phyloP scores from a whole-genome alignment of 2,329 filamentous ascomycete genomes.

The Thelonectria rubi region DNA sequence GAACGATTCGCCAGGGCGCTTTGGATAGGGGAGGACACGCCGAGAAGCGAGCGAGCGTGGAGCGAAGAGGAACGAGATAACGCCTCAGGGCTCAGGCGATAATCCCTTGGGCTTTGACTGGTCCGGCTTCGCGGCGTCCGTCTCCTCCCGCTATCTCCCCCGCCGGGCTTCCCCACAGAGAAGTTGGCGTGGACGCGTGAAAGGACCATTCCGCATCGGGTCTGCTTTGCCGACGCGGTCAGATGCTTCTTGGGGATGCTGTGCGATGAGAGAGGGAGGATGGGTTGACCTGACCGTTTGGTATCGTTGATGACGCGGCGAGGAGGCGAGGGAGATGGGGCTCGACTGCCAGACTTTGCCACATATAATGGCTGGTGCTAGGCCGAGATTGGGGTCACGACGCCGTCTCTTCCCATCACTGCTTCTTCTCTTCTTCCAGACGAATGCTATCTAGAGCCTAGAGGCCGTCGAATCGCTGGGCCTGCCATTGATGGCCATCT shows the following conservation, averaged over 20 bases:
- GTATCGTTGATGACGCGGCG: neutral
- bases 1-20: neutral
- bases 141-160: constrained; percentile 11
- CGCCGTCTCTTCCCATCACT: neutral
- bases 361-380: neutral
- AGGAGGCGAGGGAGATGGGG: neutral
- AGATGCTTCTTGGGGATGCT: constrained; percentile 1
- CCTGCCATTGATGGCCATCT: neutral
- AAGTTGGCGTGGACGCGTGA: neutral
- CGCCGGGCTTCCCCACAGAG: constrained; percentile 15
- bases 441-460: neutral
- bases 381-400: neutral
- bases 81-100: constrained; percentile 2
- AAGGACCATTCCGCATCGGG: constrained; percentile 16
- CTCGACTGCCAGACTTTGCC: neutral
- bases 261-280: neutral
- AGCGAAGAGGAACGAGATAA: neutral
- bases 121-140: constrained; percentile 1
- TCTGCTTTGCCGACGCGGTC: constrained; percentile 16
- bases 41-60: neutral
- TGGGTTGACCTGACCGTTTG: neutral
- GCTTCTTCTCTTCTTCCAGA: neutral
- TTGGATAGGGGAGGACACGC: neutral
- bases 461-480: neutral
- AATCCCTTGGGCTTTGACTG: constrained; percentile 11